These are phyloP conservation scores for Elsinoe batatas DNA, from an alignment of 2,329 filamentous ascomycete species.

Conservation along the genomic window DNA sequence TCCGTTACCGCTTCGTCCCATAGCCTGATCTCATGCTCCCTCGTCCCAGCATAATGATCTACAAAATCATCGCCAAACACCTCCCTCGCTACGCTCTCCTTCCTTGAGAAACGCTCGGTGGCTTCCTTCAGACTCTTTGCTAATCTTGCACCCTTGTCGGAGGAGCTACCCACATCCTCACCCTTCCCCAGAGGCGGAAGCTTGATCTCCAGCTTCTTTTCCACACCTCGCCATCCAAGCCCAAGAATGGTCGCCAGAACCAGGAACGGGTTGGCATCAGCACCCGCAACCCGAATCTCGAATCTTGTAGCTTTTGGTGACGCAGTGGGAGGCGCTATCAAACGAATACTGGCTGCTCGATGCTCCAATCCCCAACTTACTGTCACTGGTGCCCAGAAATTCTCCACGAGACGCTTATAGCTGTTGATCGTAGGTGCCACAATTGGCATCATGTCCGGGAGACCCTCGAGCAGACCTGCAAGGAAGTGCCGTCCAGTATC, in stretches of 20 bases:
- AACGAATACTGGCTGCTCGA: conserved; percentile 77
- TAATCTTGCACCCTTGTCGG: conserved; percentile 64
- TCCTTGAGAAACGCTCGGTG: conserved; percentile 63
- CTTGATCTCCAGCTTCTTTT: conserved; percentile 79
- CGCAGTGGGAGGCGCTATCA: conserved; percentile 80
- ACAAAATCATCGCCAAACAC: conserved; percentile 94
- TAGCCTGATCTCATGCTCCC: conserved; percentile 79
- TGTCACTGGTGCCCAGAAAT: conserved; percentile 97
- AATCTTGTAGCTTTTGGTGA: conserved; percentile 81
- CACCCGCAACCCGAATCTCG: conserved; percentile 87
- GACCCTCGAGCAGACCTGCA: conserved; percentile 75
- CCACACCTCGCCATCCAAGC: conserved; percentile 80
- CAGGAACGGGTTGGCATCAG: conserved; percentile 81
- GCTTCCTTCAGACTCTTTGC: conserved; percentile 82
- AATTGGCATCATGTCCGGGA: conserved; percentile 92
- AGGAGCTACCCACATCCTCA: conserved; percentile 63
- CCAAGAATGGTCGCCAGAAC: conserved; percentile 80
- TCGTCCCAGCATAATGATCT: conserved; percentile 84
- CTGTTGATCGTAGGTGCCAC: conserved; percentile 93
- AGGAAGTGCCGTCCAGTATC: conserved; percentile 89
- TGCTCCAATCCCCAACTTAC: conserved; percentile 97
- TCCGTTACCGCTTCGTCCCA: conserved; percentile 97
- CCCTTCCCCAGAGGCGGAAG: conserved; percentile 77
- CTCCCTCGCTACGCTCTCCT: conserved; percentile 80
- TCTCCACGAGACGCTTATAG: conserved; percentile 96